Evolutionary conservation across 1,139 yeast species (phyloP).

Genomic region (Yamadazyma buinensis): DNA sequence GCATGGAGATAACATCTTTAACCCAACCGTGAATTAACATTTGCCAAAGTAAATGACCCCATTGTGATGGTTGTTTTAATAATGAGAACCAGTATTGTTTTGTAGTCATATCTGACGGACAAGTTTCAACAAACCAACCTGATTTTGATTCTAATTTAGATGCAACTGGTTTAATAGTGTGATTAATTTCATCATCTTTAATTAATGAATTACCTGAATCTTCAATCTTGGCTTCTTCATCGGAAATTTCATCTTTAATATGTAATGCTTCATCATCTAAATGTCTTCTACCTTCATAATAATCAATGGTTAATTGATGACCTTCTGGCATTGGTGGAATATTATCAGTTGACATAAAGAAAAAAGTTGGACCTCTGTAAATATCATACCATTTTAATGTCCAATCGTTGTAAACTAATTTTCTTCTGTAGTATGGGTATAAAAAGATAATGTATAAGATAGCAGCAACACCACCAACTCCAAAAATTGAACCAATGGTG

Average conservation of each 20-base stretch:
- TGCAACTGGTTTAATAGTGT: slow-evolving; percentile 5
- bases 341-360: slow-evolving; percentile 50
- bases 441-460: slow-evolving; percentile 51
- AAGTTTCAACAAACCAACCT: slow-evolving; percentile 9
- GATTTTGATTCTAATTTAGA: slow-evolving; percentile 5
- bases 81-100: slow-evolving; percentile 41
- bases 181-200: slow-evolving; percentile 9
- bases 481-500: slow-evolving; percentile 54
- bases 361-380: slow-evolving; percentile 54
- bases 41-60: slow-evolving; percentile 51
- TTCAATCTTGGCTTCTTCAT: slow-evolving; percentile 13
- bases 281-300: slow-evolving; percentile 59
- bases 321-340: slow-evolving; percentile 70
- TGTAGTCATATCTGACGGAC: slow-evolving; percentile 26
- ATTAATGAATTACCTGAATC: slow-evolving; percentile 13
- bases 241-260: slow-evolving; percentile 11
- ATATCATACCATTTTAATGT: slow-evolving; percentile 58
- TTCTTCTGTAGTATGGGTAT: slow-evolving; percentile 62
- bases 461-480: slow-evolving; percentile 58
- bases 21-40: slow-evolving; percentile 57
- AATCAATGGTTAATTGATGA: slow-evolving; percentile 52
- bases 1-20: slow-evolving; percentile 57
- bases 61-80: slow-evolving; percentile 44
- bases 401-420: slow-evolving; percentile 63
- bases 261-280: slow-evolving; percentile 18